Conservation (phyloP, 495 filamentous ascomycete species). For the Trichoderma asperelloides region DNA sequence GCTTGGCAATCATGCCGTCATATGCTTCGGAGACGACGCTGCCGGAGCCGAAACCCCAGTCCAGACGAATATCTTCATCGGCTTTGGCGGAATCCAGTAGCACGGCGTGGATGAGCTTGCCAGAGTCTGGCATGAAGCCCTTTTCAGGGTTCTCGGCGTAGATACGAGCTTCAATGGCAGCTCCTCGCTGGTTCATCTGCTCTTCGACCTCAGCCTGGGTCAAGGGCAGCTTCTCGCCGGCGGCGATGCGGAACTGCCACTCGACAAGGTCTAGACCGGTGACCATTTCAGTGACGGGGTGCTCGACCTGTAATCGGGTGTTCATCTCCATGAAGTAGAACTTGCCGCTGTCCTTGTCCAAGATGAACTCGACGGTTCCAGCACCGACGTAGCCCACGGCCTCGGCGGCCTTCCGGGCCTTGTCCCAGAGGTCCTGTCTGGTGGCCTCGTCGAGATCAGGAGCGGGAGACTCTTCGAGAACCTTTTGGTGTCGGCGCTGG, state of each 20-base stretch:
- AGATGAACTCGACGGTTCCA: conserved; percentile 97
- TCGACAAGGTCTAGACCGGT: conserved; percentile 90
- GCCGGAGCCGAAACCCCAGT: conserved; percentile 84
- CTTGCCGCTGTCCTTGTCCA: conserved; percentile 85
- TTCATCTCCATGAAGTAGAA: conserved; percentile 99
- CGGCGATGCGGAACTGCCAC: conserved; percentile 92
- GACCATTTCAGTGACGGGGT: conserved; percentile 95
- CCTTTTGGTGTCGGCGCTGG: conserved; percentile 89
- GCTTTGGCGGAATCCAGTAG: conserved; percentile 55
- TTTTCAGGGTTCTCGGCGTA: conserved; percentile 90
- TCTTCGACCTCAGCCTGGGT: conserved; percentile 75
- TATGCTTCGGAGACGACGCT: conserved; percentile 94
- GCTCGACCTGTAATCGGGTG: conserved; percentile 91
- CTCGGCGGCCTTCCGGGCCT: conserved; percentile 78
- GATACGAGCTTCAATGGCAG: conserved; percentile 90
- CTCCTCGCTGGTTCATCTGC: conserved; percentile 64
- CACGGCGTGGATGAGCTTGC: conserved; percentile 72
- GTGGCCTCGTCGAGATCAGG: conserved; percentile 72
- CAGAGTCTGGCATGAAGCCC: conserved; percentile 90
- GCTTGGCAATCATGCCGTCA: conserved; percentile 97
- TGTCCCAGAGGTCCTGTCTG: conserved; percentile 85
- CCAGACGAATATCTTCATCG: conserved; percentile 61
- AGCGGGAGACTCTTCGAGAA: conserved; percentile 92
- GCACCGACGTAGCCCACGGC: conserved; percentile 94
- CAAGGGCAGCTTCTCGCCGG: conserved; percentile 76